Conservation (phyloP, 208 protist species). For the Acanthamoeba triangularis region DNA sequence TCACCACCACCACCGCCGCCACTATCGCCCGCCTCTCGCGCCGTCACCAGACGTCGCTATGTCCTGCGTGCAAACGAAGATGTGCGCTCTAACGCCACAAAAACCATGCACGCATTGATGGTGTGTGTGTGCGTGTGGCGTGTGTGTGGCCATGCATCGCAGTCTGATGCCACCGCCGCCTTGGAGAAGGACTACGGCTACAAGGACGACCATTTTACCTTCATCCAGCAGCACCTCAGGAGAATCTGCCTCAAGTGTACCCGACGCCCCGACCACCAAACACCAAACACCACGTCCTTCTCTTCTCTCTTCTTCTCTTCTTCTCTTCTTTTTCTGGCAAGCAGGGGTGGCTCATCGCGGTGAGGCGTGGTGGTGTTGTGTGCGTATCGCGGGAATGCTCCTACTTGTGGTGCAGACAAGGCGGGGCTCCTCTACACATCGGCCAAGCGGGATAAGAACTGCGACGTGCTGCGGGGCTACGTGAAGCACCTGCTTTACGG, state of each 20-base stretch:
- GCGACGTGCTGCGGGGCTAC: constrained; percentile 78
- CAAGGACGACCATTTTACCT: constrained; percentile 85
- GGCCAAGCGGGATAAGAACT: constrained; percentile 83
- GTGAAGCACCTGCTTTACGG: constrained; percentile 82
- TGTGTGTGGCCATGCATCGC: not conserved
- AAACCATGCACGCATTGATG: not conserved
- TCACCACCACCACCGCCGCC: too few species aligned
- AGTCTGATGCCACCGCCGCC: constrained; percentile 78
- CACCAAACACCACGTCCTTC: not conserved
- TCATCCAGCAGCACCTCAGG: constrained; percentile 85
- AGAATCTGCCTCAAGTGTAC: constrained; percentile 83
- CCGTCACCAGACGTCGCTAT: too few species aligned
- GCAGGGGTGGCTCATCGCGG: too few species aligned
- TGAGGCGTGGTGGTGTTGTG: too few species aligned
- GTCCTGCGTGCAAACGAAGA: not conserved
- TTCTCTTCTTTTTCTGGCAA: too few species aligned
- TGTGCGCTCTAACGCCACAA: not conserved
- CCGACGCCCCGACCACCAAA: not conserved
- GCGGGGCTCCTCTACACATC: constrained; percentile 84
- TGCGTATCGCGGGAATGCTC: too few species aligned
- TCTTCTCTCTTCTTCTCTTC: too few species aligned
- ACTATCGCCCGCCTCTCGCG: not conserved
- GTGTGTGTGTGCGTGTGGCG: too few species aligned
- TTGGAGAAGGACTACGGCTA: constrained; percentile 85
- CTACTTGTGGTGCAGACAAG: too few species aligned